A percentile compares a stretch with the other conserved stretches of the same genome.
Conservation (phyloP, 106 monocot species). For the Hemerocallis citrina region DNA sequence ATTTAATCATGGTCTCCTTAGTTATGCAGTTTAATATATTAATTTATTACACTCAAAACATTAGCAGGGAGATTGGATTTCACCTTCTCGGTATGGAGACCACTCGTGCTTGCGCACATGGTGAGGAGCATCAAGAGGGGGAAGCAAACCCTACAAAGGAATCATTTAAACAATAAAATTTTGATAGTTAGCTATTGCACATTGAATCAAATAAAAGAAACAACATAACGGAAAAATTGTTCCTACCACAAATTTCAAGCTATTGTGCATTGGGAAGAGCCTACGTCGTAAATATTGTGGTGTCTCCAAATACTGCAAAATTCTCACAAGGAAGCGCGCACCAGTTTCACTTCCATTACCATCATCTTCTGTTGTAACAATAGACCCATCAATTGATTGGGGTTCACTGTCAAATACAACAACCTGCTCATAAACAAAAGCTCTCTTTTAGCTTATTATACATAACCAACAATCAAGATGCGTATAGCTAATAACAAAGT, state of each 20-base stretch:
- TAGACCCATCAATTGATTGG: slow-evolving; percentile 22
- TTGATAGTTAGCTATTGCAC: not conserved
- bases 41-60: not conserved
- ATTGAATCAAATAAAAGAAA: not conserved
- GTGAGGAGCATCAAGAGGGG: slow-evolving; percentile 98
- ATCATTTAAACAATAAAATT: not conserved
- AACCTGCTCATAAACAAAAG: slow-evolving; percentile 36
- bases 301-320: slow-evolving; percentile 85
- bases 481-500: not conserved
- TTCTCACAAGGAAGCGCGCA: slow-evolving; percentile 61
- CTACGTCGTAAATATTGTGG: slow-evolving; percentile 82
- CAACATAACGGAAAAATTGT: not conserved
- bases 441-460: slow-evolving; percentile 4
- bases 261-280: slow-evolving; percentile 80
- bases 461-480: not conserved
- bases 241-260: slow-evolving; percentile 74
- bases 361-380: not conserved
- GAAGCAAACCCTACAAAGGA: slow-evolving; percentile 66
- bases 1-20: no score
- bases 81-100: slow-evolving; percentile 90
- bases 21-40: no score
- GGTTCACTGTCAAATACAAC: slow-evolving; percentile 74
- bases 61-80: not conserved
- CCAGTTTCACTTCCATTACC: slow-evolving; percentile 42
- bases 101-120: slow-evolving; percentile 98